Percentiles rank a stretch among this genome's conserved stretches.
Conservation (phyloP, 176 grass and related monocot genomes). For the Hyparrhenia diplandra region DNA sequence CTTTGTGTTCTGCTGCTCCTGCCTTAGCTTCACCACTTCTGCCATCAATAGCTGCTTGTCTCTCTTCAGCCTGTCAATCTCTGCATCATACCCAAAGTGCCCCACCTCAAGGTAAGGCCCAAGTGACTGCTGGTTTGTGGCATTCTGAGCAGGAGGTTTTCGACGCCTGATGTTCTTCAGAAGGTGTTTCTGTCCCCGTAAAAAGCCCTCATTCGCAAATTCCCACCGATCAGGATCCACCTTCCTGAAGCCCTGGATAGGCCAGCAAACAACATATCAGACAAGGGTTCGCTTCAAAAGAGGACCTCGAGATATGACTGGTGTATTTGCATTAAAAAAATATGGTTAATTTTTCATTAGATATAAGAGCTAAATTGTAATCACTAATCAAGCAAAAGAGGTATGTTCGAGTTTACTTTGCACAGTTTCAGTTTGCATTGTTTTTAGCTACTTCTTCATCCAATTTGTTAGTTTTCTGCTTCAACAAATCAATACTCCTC, state of each 20-base stretch:
- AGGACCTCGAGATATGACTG: not conserved
- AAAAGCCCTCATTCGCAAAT: conserved; percentile 85
- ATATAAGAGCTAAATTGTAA: conserved; percentile 7
- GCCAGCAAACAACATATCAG: not conserved
- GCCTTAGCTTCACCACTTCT: conserved; percentile 88
- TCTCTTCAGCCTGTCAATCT: conserved; percentile 68
- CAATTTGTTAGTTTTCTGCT: conserved; percentile 42
- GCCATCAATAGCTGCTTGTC: conserved; percentile 73
- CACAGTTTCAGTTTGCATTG: conserved; percentile 42
- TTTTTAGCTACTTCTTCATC: conserved; percentile 29
- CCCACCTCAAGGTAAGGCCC: conserved; percentile 78
- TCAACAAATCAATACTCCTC: conserved; percentile 46
- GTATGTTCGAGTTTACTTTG: conserved; percentile 34
- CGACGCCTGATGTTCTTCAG: conserved; percentile 85
- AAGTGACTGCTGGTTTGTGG: conserved; percentile 54
- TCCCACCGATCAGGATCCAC: conserved; percentile 94
- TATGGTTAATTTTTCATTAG: not conserved
- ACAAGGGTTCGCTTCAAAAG: not conserved
- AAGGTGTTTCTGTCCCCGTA: conserved; percentile 80
- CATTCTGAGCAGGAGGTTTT: conserved; percentile 42
- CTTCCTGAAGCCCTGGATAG: conserved; percentile 86
- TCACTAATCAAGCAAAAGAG: not conserved
- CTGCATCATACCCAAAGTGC: conserved; percentile 69
- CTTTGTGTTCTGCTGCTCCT: conserved; percentile 84
- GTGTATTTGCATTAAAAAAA: not conserved